Base-by-base conservation (phyloP, 345 rosid genomes). In the Geranium rotundifolium region DNA sequence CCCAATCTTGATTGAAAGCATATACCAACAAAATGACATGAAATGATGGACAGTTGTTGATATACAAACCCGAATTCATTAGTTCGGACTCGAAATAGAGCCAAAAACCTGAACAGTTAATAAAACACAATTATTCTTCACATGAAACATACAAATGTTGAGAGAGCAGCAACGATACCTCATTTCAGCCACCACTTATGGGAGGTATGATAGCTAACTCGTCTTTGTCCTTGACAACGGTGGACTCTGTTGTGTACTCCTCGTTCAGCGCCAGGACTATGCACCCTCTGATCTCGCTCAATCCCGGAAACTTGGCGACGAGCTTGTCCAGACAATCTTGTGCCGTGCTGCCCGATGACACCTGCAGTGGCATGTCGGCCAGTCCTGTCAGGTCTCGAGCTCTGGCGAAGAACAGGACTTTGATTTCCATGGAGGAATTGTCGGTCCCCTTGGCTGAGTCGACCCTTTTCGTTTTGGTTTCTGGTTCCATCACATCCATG, bases 131-230 rank as follows among this genome's bases (percentile, higher is more conserved):
- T 23, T 23, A 23, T 23, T 23, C 2, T 23, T 23, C 27, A 23
- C 27, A 23, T 23, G 27, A 23, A 23, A 23, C 27, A 23, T 23
- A 23, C 27, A 23, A 23, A 23, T 23, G 27, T 23, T 23, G 27
- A 23, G 27, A 23, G 1, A 23, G 27, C 1, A 23, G 27, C 27
- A 23, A 23, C 27, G 2, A 23, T 23, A 23, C 27, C 27, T 23
- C 14, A 5, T 14, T 46, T 81, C 75, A 93, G 64, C 99, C 99
- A n/a, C 96, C 96, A 29, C 99, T 92, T 60, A 92, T 89, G 17
- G 97, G 99, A 82, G 96, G 99, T 71, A 93, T 93, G 17, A 93
- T 81, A 14, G 97, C 99, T 8, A 34, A 34, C 10, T 34, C 41
- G 10, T 34, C 41, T 4, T 34, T 34, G 41, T 34, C 41, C 41